Evolutionary conservation across 2,329 filamentous ascomycete genomes (phyloP).

Genomic region (Neonectria coccinea): DNA sequence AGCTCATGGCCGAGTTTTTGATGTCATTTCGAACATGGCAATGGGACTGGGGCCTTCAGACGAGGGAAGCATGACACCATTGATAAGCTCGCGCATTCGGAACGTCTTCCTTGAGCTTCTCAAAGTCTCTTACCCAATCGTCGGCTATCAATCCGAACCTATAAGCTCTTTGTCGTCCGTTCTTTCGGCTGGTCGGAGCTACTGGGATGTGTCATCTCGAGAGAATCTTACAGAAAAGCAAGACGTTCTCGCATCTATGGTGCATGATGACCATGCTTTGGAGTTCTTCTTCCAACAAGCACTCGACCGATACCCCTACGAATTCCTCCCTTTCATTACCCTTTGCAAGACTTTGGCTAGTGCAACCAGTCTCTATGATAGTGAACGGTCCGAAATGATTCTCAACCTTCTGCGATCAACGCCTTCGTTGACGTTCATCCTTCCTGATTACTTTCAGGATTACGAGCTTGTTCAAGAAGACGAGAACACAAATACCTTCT

Average conservation of each 20-base stretch:
- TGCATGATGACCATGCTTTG: constrained; percentile 61
- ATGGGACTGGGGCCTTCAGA: constrained; percentile 58
- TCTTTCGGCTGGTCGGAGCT: constrained; percentile 65
- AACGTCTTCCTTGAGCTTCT: constrained; percentile 76
- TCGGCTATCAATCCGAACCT: constrained; percentile 80
- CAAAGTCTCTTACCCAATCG: constrained; percentile 72
- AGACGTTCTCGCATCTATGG: constrained; percentile 51
- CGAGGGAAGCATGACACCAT: constrained; percentile 61
- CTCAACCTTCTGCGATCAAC: constrained; percentile 75
- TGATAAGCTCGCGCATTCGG: constrained; percentile 73
- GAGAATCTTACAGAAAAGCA: constrained; percentile 49
- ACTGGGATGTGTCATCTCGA: constrained; percentile 63
- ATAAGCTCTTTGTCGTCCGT: constrained; percentile 74
- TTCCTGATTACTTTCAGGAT: constrained; percentile 77
- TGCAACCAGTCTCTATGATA: constrained; percentile 46
- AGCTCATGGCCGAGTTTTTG: constrained; percentile 64
- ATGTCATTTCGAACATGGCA: constrained; percentile 65
- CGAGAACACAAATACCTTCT: constrained; percentile 83
- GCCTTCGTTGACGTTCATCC: constrained; percentile 79
- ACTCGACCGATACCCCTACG: constrained; percentile 84
- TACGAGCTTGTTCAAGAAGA: constrained; percentile 87
- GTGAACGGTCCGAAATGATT: constrained; percentile 62
- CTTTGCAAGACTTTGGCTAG: constrained; percentile 73
- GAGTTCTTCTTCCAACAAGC: constrained; percentile 74
- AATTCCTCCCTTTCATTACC: constrained; percentile 81